Evolutionary conservation across 2,329 filamentous ascomycete species (phyloP).

Genomic region (Sarocladiaceae sp.): DNA sequence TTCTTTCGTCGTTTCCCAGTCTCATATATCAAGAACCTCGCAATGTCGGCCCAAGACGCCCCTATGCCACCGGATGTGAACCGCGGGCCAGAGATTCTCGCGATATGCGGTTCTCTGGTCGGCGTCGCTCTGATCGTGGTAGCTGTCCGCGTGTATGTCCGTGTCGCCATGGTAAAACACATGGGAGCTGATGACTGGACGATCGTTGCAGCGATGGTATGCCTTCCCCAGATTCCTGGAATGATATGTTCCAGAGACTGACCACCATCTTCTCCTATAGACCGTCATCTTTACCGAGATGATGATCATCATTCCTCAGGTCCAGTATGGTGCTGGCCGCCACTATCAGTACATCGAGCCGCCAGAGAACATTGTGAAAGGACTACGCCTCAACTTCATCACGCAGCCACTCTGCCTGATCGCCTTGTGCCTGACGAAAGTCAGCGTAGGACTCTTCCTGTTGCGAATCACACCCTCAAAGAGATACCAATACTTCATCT

Average conservation of each 20-base stretch:
- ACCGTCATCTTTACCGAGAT: conserved; percentile 4
- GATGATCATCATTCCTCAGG: conserved; percentile 24
- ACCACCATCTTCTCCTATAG: background rate
- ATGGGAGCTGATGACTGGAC: conserved; percentile 22
- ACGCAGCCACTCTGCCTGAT: conserved; percentile 37
- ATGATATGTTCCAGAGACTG: background rate
- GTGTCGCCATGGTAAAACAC: conserved; percentile 17
- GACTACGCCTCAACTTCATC: conserved; percentile 35
- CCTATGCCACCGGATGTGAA: conserved; percentile 20
- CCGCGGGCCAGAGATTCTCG: conserved; percentile 23
- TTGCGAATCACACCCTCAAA: conserved; percentile 32
- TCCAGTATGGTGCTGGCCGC: conserved; percentile 36
- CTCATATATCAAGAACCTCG: no score
- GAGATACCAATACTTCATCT: conserved; percentile 28
- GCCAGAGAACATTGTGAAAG: conserved; percentile 23
- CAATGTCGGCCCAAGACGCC: background rate
- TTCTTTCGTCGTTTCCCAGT: no score
- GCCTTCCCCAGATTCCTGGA: background rate
- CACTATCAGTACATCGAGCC: conserved; percentile 34
- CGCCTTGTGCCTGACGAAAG: conserved; percentile 34
- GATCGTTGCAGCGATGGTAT: conserved; percentile 22
- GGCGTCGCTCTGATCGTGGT: conserved; percentile 19
- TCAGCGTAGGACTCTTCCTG: conserved; percentile 34
- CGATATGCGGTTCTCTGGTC: conserved; percentile 19
- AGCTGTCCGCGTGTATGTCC: conserved; percentile 20